Conservation (phyloP, 2,329 filamentous ascomycete species). For the Sporothrix euskadiensis region DNA sequence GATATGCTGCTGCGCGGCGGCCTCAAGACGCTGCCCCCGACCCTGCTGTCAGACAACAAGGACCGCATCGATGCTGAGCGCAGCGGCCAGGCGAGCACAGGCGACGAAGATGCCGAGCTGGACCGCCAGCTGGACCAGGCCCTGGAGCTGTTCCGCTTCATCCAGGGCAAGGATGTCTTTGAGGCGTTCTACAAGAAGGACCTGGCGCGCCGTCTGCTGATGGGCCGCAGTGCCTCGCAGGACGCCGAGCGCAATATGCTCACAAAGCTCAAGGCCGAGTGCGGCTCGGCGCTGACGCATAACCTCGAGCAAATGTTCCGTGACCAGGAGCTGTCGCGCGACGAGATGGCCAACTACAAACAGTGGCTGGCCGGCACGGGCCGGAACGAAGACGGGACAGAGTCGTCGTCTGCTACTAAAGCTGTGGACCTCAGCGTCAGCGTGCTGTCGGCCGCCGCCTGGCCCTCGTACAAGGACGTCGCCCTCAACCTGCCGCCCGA, state of each 20-base stretch:
- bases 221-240: conserved; percentile 89
- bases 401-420: not conserved
- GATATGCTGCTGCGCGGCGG: conserved; percentile 86
- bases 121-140: conserved; percentile 90
- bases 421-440: conserved; percentile 76
- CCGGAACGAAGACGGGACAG: conserved; percentile 43
- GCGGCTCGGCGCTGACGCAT: conserved; percentile 89
- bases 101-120: conserved; percentile 88
- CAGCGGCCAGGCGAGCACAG: conserved; percentile 64
- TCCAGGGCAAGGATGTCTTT: conserved; percentile 96
- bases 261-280: conserved; percentile 85
- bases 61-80: conserved; percentile 60
- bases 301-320: conserved; percentile 99
- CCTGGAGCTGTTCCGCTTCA: conserved; percentile 91
- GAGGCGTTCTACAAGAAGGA: conserved; percentile 99
- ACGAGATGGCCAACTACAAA: conserved; percentile 91
- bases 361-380: conserved; percentile 50
- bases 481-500: conserved; percentile 70
- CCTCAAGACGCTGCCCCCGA: conserved; percentile 75
- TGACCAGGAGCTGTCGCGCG: conserved; percentile 88
- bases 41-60: conserved; percentile 62
- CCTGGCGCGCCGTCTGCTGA: conserved; percentile 81
- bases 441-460: conserved; percentile 86
- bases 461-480: conserved; percentile 77
- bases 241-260: conserved; percentile 97